phyloP scores from a whole-genome alignment of 257 asterid genomes.

The Leptodermis oblonga region DNA sequence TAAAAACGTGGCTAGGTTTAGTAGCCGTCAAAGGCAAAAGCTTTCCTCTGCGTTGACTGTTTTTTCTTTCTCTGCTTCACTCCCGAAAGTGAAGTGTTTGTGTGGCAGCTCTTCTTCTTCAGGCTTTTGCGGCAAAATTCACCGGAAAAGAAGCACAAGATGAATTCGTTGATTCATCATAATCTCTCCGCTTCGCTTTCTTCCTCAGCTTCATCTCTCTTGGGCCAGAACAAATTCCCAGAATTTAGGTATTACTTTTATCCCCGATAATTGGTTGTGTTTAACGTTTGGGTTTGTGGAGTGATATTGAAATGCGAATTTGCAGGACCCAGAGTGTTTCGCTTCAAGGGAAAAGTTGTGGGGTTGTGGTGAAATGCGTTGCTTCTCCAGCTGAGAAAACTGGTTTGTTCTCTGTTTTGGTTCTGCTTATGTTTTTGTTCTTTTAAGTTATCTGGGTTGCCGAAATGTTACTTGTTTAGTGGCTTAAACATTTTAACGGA shows the following conservation, averaged over 20 bases:
- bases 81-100: too few species aligned
- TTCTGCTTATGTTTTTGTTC: neutral
- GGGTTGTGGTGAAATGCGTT: constrained; percentile 58
- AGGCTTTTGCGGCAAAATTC: neutral
- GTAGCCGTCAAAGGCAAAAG: neutral
- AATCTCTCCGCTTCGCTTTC: constrained; percentile 48
- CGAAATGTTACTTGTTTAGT: too few species aligned
- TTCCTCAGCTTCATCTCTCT: constrained; percentile 52
- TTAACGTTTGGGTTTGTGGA: neutral
- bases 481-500: too few species aligned
- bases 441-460: neutral
- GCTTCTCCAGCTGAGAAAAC: constrained; percentile 62
- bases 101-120: neutral
- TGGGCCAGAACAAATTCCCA: constrained; percentile 42
- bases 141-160: constrained; percentile 1
- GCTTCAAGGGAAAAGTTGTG: constrained; percentile 34
- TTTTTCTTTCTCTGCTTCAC: too few species aligned
- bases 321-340: constrained; percentile 50
- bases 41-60: neutral
- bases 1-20: neutral
- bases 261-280: neutral
- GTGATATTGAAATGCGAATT: neutral
- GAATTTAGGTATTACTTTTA: constrained; percentile 30
- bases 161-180: constrained; percentile 53
- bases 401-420: constrained; percentile 30